Evolutionary conservation across 257 asterid species (phyloP).

Genomic region (Apocynum venetum): DNA sequence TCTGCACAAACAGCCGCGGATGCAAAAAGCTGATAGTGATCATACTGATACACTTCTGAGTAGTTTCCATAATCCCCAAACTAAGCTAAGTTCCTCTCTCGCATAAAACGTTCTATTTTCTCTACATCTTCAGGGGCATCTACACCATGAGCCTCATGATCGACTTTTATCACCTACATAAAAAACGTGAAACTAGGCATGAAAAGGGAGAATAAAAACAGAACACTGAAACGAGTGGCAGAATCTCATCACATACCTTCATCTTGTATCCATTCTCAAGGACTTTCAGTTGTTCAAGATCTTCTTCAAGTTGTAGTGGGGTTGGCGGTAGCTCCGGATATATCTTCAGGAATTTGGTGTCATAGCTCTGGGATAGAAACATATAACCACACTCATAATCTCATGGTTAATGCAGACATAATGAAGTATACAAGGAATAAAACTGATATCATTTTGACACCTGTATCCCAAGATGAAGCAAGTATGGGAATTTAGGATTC

Average conservation of each 20-base stretch:
- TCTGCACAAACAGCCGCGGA: neutral
- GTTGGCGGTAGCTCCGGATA: slow-evolving; percentile 72
- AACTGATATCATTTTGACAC: slow-evolving; percentile 24
- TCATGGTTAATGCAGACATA: slow-evolving; percentile 3
- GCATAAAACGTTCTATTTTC: slow-evolving; percentile 56
- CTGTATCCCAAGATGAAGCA: slow-evolving; percentile 94
- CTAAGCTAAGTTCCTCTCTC: slow-evolving; percentile 51
- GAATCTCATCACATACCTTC: slow-evolving; percentile 49
- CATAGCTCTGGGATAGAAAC: slow-evolving; percentile 56
- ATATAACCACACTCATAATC: slow-evolving; percentile 2
- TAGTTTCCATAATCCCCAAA: no score
- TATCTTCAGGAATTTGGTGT: slow-evolving; percentile 66
- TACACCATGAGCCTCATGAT: slow-evolving; percentile 68
- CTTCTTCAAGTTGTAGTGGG: slow-evolving; percentile 92
- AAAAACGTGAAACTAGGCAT: neutral
- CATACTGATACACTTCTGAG: neutral
- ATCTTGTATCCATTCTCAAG: slow-evolving; percentile 93
- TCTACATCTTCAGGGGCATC: slow-evolving; percentile 66
- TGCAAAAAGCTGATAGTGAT: neutral
- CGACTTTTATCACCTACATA: slow-evolving; percentile 66
- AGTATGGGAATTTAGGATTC: slow-evolving; percentile 70
- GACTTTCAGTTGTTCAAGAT: slow-evolving; percentile 91
- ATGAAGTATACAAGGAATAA: neutral
- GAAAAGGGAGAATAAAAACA: neutral
- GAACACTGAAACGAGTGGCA: neutral